These are phyloP conservation scores for Penicillium lagena DNA, from an alignment of 495 filamentous ascomycete genomes.

Conservation along the genomic window DNA sequence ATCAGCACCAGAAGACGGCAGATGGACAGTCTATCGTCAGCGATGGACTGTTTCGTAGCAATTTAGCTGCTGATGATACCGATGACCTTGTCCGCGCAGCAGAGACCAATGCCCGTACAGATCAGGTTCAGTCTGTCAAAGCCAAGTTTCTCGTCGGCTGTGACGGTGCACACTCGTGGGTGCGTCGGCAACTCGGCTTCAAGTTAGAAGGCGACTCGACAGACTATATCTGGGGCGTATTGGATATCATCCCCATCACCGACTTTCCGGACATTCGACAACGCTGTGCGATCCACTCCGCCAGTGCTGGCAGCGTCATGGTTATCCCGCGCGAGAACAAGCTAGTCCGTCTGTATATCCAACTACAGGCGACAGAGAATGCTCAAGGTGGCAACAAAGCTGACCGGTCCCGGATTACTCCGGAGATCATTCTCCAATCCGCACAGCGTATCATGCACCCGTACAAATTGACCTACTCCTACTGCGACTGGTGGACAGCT, in stretches of 20 bases:
- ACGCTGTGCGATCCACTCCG: slow-evolving; percentile 57
- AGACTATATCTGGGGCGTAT: slow-evolving; percentile 55
- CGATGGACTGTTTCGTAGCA: slow-evolving; percentile 53
- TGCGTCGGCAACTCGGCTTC: slow-evolving; percentile 45
- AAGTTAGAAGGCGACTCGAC: slow-evolving; percentile 51
- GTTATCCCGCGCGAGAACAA: slow-evolving; percentile 61
- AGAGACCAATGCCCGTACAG: slow-evolving; percentile 15
- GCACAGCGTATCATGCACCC: slow-evolving; percentile 55
- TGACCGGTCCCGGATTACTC: slow-evolving; percentile 50
- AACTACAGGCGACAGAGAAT: slow-evolving; percentile 46
- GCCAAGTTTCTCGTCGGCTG: slow-evolving; percentile 61
- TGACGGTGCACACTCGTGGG: slow-evolving; percentile 59
- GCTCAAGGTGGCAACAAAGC: slow-evolving; percentile 14
- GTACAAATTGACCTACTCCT: slow-evolving; percentile 53
- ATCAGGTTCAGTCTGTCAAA: slow-evolving; percentile 30
- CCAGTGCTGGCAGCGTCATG: slow-evolving; percentile 53
- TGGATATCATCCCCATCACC: slow-evolving; percentile 58
- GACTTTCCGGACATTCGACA: slow-evolving; percentile 62
- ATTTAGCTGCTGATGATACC: slow-evolving; percentile 48
- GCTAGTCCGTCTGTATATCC: slow-evolving; percentile 63
- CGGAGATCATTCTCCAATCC: slow-evolving; percentile 49
- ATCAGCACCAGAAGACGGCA: slow-evolving; percentile 2
- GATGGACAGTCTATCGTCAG: slow-evolving; percentile 9
- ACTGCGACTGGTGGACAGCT: slow-evolving; percentile 58
- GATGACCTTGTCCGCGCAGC: slow-evolving; percentile 43